Conservation (phyloP, 108 stramenopile genomes). For the Nitzschia sp. region DNA sequence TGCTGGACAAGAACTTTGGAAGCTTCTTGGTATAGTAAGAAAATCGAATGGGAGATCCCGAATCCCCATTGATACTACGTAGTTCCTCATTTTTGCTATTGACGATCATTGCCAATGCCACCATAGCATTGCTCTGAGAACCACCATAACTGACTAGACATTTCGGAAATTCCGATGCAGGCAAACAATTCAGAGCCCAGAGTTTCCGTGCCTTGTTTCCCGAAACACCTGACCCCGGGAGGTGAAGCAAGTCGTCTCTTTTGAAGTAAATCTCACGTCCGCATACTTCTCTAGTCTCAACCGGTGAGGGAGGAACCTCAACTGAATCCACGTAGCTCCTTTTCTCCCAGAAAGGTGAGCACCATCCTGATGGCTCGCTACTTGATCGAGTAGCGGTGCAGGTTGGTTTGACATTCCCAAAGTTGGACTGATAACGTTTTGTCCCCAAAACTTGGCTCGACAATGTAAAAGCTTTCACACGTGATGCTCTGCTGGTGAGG, state of each 20-base stretch:
- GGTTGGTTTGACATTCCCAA: no score
- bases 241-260: constrained; percentile 69
- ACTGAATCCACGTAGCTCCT: no score
- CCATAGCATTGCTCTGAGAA: constrained; percentile 91
- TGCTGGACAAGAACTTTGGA: constrained; percentile 74
- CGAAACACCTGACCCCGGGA: constrained; percentile 60
- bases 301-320: constrained; percentile 44
- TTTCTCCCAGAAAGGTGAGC: no score
- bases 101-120: constrained; percentile 86
- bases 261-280: constrained; percentile 70
- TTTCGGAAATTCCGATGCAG: constrained; percentile 57
- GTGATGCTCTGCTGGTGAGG: no score
- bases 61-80: constrained; percentile 17
- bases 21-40: constrained; percentile 89
- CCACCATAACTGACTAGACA: constrained; percentile 89
- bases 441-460: no score
- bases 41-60: constrained; percentile 48
- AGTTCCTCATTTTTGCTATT: constrained; percentile 58
- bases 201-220: constrained; percentile 89
- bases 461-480: no score
- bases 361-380: no score
- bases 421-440: no score
- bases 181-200: constrained; percentile 55
- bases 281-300: constrained; percentile 54
- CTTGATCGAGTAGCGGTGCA: no score